These are phyloP conservation scores for Backusella psychrophila DNA, from an alignment of 192 early-diverging fungal species.

Conservation along the genomic window DNA sequence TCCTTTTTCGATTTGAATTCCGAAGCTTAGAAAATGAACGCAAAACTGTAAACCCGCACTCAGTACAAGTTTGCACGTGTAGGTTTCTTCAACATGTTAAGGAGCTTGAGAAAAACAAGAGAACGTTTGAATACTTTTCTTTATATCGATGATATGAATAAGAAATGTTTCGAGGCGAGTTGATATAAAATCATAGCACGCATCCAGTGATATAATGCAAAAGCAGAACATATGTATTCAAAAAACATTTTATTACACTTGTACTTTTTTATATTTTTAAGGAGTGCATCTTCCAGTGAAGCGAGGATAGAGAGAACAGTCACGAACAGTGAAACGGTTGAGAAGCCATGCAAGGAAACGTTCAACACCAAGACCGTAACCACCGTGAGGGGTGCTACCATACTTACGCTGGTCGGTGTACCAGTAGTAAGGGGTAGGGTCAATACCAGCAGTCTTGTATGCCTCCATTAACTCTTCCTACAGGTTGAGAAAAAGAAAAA, in stretches of 20 bases:
- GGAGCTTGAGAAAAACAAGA: background rate
- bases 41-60: background rate
- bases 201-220: background rate
- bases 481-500: background rate
- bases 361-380: constrained; percentile 96
- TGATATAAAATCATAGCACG: background rate
- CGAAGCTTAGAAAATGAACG: background rate
- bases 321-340: constrained; percentile 86
- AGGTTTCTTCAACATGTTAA: background rate
- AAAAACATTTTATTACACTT: background rate
- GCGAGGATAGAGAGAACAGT: constrained; percentile 90
- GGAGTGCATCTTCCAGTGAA: constrained; percentile 86
- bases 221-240: background rate
- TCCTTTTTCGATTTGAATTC: background rate
- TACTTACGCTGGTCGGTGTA: constrained; percentile 99
- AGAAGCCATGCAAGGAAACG: constrained; percentile 97
- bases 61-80: background rate
- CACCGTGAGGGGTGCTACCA: constrained; percentile 94
- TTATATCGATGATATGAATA: background rate
- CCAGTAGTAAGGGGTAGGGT: constrained; percentile 98
- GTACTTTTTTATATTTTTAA: constrained; percentile 38
- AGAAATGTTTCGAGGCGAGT: no score
- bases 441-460: constrained; percentile 58
- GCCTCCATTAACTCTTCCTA: constrained; percentile 38
- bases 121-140: background rate